Conservation (phyloP, 192 early-diverging fungal genomes). For the Phlyctochytrium bullatum region DNA sequence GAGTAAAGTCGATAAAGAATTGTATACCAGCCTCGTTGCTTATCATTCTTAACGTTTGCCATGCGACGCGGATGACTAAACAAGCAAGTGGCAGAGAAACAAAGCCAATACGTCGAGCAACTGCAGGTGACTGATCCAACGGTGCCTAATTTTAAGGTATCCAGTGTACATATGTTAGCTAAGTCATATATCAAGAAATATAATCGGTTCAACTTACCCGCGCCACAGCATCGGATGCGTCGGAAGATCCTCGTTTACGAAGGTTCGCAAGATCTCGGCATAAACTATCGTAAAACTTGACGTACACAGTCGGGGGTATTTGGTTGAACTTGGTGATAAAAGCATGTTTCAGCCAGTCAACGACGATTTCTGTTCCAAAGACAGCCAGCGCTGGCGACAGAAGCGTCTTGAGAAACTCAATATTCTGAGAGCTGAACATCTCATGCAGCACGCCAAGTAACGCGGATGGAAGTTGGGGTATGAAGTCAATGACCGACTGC, state of each 20-base stretch:
- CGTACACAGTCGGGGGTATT: slow-evolving; percentile 81
- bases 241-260: neutral
- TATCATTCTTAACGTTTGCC: slow-evolving; percentile 51
- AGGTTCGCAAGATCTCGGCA: slow-evolving; percentile 79
- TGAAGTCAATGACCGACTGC: neutral
- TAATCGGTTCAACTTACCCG: neutral
- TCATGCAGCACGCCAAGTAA: neutral
- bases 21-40: slow-evolving; percentile 12
- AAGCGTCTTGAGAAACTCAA: slow-evolving; percentile 60
- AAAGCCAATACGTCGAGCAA: slow-evolving; percentile 78
- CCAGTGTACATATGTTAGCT: slow-evolving; percentile 3
- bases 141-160: too few relatives aligned
- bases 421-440: slow-evolving; percentile 44
- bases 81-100: slow-evolving; percentile 76
- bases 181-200: too few relatives aligned
- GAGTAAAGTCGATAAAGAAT: slow-evolving; percentile 9
- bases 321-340: slow-evolving; percentile 98
- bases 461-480: neutral
- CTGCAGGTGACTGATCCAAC: slow-evolving; percentile 72
- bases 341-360: slow-evolving; percentile 98
- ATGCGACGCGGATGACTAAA: slow-evolving; percentile 58
- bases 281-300: slow-evolving; percentile 79
- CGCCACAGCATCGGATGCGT: neutral
- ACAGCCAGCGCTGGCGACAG: slow-evolving; percentile 81
- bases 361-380: slow-evolving; percentile 82